Evolutionary conservation across 2,329 filamentous ascomycete genomes (phyloP), one percentile per base, ranked within the genome.

Genomic region (Hymenoscyphus albidus): DNA sequence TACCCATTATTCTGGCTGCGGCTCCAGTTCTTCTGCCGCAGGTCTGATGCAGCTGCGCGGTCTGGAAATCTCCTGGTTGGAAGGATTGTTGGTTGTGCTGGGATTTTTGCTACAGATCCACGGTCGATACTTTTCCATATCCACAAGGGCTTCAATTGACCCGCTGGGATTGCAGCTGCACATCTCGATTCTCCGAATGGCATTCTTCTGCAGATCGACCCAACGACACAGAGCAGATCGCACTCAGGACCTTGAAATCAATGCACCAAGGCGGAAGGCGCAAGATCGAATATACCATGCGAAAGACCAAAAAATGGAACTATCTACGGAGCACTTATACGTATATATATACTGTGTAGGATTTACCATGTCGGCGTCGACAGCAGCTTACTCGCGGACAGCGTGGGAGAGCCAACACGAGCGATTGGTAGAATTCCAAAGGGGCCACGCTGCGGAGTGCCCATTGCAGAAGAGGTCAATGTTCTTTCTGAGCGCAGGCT

Each of bases 11-110:
- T 35, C 35, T 51, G 18, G 44, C 22, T 51, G 44, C 18, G 44
- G 44, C n/a, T 51, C 44, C 44, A 51, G 10, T 51, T 51, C 44
- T 51, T 51, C 44, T 51, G 44, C 44, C 44, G 44, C 44, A 51
- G 18, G n/a, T 51, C 22, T n/a, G 44, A 22, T n/a, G 44, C 44
- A 51, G 18, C 44, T 51, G 18, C 44, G 44, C 22, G 18, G 44
- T 51, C 44, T 51, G 44, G 44, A 51, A 18, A 51, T 51, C 44
- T 9, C 18, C n/a, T 51, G 44, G 18, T 18, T n/a, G 27, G 27
- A 27, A 27, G 27, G 27, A 27, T 2, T 27, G 27, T 51, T 51
- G 44, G 6, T 7, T 51, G 44, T 22, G 44, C 18, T 51, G 18
- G 35, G 35, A 9, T 22, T 51, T 51, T 51, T 18, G n/a, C 44